phyloP scores from a whole-genome alignment of 1,139 yeast genomes.

The Zygotorulaspora mrakii region DNA sequence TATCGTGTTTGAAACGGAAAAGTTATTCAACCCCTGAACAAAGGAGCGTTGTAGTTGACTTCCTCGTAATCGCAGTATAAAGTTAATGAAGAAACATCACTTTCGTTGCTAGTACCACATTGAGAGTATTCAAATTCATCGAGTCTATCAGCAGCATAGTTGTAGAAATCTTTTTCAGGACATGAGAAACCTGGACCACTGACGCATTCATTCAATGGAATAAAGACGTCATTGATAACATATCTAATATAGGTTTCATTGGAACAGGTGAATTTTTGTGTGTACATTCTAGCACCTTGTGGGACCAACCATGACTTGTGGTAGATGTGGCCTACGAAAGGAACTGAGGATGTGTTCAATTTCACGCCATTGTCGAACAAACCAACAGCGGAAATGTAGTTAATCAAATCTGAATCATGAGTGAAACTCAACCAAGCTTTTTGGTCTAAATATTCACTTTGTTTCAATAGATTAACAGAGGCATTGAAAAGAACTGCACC shows the following conservation, averaged over 20 bases:
- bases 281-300: constrained; percentile 52
- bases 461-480: constrained; percentile 27
- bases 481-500: constrained; percentile 54
- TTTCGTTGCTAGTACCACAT: constrained; percentile 34
- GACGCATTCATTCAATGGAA: constrained; percentile 50
- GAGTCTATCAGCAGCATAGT: constrained; percentile 39
- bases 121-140: constrained; percentile 38
- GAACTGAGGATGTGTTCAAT: constrained; percentile 36
- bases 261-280: constrained; percentile 50
- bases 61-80: constrained; percentile 33
- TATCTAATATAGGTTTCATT: constrained; percentile 44
- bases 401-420: constrained; percentile 56
- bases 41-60: constrained; percentile 20
- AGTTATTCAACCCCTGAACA: constrained; percentile 8
- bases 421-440: constrained; percentile 47
- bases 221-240: constrained; percentile 57
- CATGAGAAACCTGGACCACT: constrained; percentile 65
- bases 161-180: constrained; percentile 41
- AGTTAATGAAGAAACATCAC: constrained; percentile 21
- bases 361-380: constrained; percentile 38
- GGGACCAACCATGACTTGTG: constrained; percentile 39
- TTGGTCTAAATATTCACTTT: constrained; percentile 26
- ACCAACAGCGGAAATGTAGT: constrained; percentile 50
- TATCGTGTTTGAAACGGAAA: neutral
- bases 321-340: constrained; percentile 37